Evolutionary conservation across 2,329 filamentous ascomycete species (phyloP).

Genomic region (Fonsecaea erecta): DNA sequence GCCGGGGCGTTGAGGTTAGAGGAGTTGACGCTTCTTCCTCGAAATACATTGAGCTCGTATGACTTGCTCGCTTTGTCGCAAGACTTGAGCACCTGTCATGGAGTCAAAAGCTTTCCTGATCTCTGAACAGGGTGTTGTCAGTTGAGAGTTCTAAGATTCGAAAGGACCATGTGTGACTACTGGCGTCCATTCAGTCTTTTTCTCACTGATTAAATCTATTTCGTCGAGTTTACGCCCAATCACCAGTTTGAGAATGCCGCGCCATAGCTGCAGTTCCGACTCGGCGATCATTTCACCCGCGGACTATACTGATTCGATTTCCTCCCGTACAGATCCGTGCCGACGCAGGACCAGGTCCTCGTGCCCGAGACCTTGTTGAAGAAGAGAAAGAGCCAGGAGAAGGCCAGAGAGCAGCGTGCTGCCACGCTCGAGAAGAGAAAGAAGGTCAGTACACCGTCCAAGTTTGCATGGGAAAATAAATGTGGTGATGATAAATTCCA

Average conservation of each 20-base stretch:
- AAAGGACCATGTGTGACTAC: slow-evolving; percentile 31
- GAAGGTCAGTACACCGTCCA: slow-evolving; percentile 68
- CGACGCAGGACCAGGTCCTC: slow-evolving; percentile 92
- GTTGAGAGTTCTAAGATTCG: slow-evolving; percentile 62
- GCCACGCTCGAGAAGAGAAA: slow-evolving; percentile 84
- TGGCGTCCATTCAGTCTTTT: slow-evolving; percentile 21
- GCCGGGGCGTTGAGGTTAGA: slow-evolving; percentile 81
- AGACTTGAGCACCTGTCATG: slow-evolving; percentile 36
- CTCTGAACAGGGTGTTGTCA: slow-evolving; percentile 71
- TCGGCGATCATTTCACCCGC: slow-evolving; percentile 75
- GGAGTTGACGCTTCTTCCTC: slow-evolving; percentile 67
- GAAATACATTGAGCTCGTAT: slow-evolving; percentile 72
- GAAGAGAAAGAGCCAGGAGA: slow-evolving; percentile 99
- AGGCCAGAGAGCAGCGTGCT: slow-evolving; percentile 88
- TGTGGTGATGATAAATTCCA: slow-evolving; percentile 85
- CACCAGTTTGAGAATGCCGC: slow-evolving; percentile 87
- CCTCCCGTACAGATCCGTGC: slow-evolving; percentile 71
- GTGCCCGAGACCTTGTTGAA: slow-evolving; percentile 99
- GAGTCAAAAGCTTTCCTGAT: slow-evolving; percentile 54
- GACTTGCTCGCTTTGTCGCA: slow-evolving; percentile 31
- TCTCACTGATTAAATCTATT: slow-evolving; percentile 79
- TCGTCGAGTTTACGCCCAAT: slow-evolving; percentile 71
- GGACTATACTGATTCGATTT: slow-evolving; percentile 73
- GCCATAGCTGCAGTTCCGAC: slow-evolving; percentile 88
- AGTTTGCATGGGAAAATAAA: slow-evolving; percentile 37